phyloP scores from a whole-genome alignment of 1,284 basidiomycete genomes.

The Hypsizygus ulmarius region DNA sequence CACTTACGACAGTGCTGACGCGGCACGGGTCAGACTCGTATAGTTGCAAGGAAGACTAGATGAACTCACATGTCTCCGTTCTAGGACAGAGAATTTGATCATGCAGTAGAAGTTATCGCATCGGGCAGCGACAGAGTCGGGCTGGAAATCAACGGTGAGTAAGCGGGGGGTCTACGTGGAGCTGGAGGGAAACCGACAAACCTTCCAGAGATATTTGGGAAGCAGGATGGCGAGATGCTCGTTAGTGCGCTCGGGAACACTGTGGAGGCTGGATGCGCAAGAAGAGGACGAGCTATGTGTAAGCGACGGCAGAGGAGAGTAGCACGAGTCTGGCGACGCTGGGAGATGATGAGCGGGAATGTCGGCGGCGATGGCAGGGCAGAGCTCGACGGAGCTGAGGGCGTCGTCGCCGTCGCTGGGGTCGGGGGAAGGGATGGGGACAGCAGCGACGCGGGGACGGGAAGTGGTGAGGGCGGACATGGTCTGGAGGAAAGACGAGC shows the following conservation, averaged over 20 bases:
- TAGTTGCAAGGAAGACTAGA: conserved; percentile 7
- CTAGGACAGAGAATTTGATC: conserved; percentile 59
- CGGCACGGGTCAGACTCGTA: conserved; percentile 9
- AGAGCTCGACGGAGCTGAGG: too few relatives aligned
- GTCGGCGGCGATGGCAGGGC: conserved; percentile 1
- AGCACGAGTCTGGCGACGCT: conserved; percentile 22
- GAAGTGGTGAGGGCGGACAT: conserved; percentile 27
- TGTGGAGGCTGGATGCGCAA: conserved; percentile 26
- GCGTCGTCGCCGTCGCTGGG: too few relatives aligned
- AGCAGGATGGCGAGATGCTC: conserved; percentile 78
- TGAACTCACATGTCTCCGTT: conserved; percentile 65
- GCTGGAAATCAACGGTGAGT: conserved; percentile 33
- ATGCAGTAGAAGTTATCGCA: conserved; percentile 75
- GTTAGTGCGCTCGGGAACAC: conserved; percentile 40
- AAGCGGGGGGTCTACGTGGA: neutral
- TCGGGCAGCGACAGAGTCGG: conserved; percentile 54
- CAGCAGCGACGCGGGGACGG: conserved; percentile 9
- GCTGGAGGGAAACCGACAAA: conserved; percentile 24
- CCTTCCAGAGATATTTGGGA: conserved; percentile 70
- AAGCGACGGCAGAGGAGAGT: conserved; percentile 25
- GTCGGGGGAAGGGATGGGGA: conserved; percentile 3
- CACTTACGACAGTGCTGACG: conserved; percentile 75
- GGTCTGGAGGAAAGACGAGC: conserved; percentile 4
- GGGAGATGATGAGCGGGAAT: conserved; percentile 5
- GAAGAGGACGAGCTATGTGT: conserved; percentile 26